Conservation (phyloP, 495 filamentous ascomycete species). For the Penicillium fimorum region DNA sequence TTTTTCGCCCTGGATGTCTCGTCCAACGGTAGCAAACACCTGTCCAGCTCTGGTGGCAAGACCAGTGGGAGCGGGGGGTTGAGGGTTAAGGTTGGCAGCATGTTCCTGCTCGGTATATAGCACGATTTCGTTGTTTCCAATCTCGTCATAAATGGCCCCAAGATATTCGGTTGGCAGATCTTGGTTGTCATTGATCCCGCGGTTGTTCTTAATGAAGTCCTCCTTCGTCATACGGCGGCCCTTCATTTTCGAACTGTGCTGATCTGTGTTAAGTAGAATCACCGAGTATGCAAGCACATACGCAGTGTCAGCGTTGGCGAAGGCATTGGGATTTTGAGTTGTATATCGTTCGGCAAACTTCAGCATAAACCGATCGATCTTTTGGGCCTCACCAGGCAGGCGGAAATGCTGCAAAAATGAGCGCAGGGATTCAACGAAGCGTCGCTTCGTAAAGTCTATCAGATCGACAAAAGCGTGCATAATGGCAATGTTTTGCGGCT, state of each 20-base stretch:
- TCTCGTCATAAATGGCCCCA: constrained; percentile 85
- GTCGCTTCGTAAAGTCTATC: constrained; percentile 92
- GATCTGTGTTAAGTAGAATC: constrained; percentile 94
- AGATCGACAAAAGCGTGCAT: constrained; percentile 97
- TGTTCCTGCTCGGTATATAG: constrained; percentile 86
- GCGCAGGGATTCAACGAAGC: constrained; percentile 89
- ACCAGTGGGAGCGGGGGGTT: constrained; percentile 57
- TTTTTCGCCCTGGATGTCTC: constrained; percentile 89
- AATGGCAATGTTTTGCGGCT: constrained; percentile 85
- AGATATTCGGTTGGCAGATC: constrained; percentile 94
- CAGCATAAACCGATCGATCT: constrained; percentile 99
- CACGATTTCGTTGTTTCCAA: constrained; percentile 87
- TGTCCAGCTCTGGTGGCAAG: constrained; percentile 85
- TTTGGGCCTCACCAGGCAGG: constrained; percentile 93
- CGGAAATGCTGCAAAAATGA: constrained; percentile 94
- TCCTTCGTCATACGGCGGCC: constrained; percentile 83
- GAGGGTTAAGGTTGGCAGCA: constrained; percentile 68
- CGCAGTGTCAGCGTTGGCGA: constrained; percentile 96
- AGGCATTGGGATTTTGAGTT: constrained; percentile 92
- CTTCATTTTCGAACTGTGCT: constrained; percentile 85
- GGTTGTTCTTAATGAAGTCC: constrained; percentile 98
- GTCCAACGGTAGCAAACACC: constrained; percentile 82
- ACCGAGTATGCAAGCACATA: constrained; percentile 96
- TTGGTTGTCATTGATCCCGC: constrained; percentile 95
- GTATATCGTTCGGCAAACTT: constrained; percentile 98